Evolutionary conservation across 768 basidiomycete genomes (phyloP).

Genomic region (Trametes maxima): DNA sequence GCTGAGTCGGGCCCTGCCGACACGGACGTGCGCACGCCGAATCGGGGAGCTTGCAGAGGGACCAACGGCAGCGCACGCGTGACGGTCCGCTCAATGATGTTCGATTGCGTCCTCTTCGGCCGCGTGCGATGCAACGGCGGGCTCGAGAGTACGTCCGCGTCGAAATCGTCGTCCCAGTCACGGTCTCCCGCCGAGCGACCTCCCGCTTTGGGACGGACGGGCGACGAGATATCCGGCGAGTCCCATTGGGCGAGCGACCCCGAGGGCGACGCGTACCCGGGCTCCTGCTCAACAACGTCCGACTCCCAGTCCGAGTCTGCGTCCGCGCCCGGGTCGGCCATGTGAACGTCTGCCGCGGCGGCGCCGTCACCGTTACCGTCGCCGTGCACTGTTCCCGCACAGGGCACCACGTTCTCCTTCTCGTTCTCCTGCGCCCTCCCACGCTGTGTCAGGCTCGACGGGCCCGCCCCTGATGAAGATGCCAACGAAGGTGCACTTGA

Average conservation of each 20-base stretch:
- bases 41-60: conserved; percentile 8
- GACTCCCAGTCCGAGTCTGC: conserved; percentile 40
- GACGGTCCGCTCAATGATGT: conserved; percentile 3
- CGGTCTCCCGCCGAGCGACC: conserved; percentile 13
- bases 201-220: conserved; percentile 38
- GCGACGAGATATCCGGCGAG: conserved; percentile 70
- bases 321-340: conserved; percentile 31
- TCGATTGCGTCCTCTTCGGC: background rate
- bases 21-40: background rate
- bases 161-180: conserved; percentile 46
- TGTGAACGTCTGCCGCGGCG: conserved; percentile 47
- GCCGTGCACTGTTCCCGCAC: conserved; percentile 29
- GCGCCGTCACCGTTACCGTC: conserved; percentile 1
- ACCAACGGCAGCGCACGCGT: conserved; percentile 18
- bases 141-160: conserved; percentile 56
- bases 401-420: conserved; percentile 35
- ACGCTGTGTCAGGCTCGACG: conserved; percentile 14
- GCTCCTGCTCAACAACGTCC: conserved; percentile 67
- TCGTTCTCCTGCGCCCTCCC: conserved; percentile 42
- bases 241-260: conserved; percentile 49
- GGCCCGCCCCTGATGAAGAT: conserved; percentile 8
- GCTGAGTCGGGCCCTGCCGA: background rate
- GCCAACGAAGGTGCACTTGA: background rate
- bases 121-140: conserved; percentile 33
- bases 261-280: conserved; percentile 80